Evolutionary conservation across 257 asterid species (phyloP).

Genomic region (Fraxinus americana): DNA sequence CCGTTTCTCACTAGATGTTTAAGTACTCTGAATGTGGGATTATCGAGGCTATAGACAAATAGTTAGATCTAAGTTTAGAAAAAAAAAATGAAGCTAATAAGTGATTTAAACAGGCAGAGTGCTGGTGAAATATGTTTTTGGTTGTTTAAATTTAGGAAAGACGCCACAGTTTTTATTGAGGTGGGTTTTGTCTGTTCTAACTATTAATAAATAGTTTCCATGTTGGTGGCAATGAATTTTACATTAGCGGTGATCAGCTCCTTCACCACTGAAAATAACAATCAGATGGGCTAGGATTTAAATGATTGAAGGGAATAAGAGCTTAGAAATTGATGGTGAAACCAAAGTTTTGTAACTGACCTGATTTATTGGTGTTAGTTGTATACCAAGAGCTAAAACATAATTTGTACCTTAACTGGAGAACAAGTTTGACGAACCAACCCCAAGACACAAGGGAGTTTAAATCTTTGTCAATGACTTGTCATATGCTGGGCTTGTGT

Average conservation of each 20-base stretch:
- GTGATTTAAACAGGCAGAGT: too few relatives aligned
- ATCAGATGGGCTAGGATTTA: not conserved
- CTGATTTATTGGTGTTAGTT: not conserved
- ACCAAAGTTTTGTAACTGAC: not conserved
- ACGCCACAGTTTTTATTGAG: not conserved
- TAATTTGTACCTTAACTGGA: not conserved
- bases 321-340: not conserved
- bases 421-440: not conserved
- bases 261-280: not conserved
- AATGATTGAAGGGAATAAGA: not conserved
- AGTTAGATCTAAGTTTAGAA: not conserved
- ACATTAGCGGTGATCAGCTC: not conserved
- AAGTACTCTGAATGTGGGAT: not conserved
- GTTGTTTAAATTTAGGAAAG: not conserved
- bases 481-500: not conserved
- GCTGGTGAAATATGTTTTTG: not conserved
- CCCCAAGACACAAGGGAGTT: not conserved
- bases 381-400: not conserved
- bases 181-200: not conserved
- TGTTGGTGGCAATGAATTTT: not conserved
- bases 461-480: not conserved
- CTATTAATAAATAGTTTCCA: not conserved
- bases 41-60: not conserved
- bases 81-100: not conserved
- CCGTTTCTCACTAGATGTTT: not conserved